Percentiles rank a stretch among this genome's conserved stretches.
Evolutionary conservation across 352 stramenopile species (phyloP).

Genomic region (Phytopythium ostracodes): DNA sequence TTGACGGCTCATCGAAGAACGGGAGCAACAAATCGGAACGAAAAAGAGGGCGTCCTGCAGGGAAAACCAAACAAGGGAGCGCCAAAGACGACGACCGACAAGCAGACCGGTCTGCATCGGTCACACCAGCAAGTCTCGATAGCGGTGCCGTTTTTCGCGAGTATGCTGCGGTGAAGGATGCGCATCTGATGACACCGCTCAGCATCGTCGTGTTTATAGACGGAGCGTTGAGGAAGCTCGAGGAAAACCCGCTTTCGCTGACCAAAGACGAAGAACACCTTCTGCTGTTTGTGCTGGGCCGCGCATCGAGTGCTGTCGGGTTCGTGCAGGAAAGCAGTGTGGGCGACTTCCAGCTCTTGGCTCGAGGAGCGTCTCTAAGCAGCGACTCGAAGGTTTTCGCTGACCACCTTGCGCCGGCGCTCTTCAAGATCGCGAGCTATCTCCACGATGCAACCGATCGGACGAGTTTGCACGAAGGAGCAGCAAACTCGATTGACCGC

Average conservation of each 20-base stretch:
- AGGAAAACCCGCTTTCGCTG: not conserved
- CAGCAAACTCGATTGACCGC: slow-evolving; percentile 4
- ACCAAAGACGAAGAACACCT: slow-evolving; percentile 19
- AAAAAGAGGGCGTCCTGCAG: slow-evolving; percentile 14
- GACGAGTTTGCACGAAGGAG: not conserved
- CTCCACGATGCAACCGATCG: not conserved
- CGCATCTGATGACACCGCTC: slow-evolving; percentile 11
- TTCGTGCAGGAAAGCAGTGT: slow-evolving; percentile 12
- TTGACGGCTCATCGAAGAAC: slow-evolving; percentile 1
- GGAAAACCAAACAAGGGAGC: slow-evolving; percentile 10
- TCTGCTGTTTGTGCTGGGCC: slow-evolving; percentile 16
- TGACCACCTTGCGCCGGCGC: slow-evolving; percentile 15
- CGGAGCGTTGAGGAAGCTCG: slow-evolving; percentile 11
- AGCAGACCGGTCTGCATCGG: not conserved
- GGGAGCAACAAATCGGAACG: not conserved
- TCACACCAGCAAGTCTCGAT: not conserved
- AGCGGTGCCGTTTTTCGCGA: slow-evolving; percentile 14
- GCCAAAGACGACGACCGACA: not conserved
- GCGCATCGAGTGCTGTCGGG: slow-evolving; percentile 8
- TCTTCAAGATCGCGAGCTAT: slow-evolving; percentile 14
- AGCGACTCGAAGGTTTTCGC: slow-evolving; percentile 13
- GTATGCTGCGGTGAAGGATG: slow-evolving; percentile 15
- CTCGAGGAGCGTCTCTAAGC: slow-evolving; percentile 12
- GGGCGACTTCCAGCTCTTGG: slow-evolving; percentile 9
- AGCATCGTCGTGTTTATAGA: slow-evolving; percentile 14